Evolutionary conservation across 768 basidiomycete genomes (phyloP), one percentile per base, ranked within the genome.

Genomic region (Obba rivulosa): DNA sequence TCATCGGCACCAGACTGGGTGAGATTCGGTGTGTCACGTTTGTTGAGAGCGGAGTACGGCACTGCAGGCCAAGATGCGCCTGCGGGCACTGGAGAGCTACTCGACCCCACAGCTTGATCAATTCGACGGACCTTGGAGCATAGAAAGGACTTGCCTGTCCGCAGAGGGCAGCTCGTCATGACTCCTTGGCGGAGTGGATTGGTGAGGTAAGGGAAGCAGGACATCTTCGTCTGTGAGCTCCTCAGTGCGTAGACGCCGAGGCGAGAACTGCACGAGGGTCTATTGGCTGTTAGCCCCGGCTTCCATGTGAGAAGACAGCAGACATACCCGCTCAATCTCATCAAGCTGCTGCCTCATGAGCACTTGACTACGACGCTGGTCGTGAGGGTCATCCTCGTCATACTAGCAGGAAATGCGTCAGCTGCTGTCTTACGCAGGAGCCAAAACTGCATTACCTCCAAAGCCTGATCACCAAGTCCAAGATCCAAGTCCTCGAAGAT

Each of bases 271-370:
- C 13, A 51, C 48, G 16, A 65, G 59, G 17, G 43, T 57, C 59
- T 62, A 23, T 17, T 14, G 25, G 14, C 34, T 3, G 42, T 52
- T 21, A 49, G 24, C 7, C 5, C 5, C 5, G 28, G 13, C 5
- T 31, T 13, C 36, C 50, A 40, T 37, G 35, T 34, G 22, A 20
- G 8, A 43, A 35, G 17, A 55, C 36, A 57, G 57, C 7, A 51
- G 10, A 72, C 56, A 24, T 41, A 76, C 87, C 73, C 76, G 76
- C 61, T 92, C 88, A 41, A 92, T 85, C 64, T 85, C 84, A 60
- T 92, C 89, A 20, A 92, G 67, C 61, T 85, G 78, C 16, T 82
- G 80, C 55, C 74, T 80, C 81, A 91, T 80, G 37, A 84, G 66
- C 54, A 80, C 76, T 56, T 90, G 88, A 62, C 87, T 90, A 59